Conservation (phyloP, 129 eudicot species). For the Chrysanthemum makinoi region DNA sequence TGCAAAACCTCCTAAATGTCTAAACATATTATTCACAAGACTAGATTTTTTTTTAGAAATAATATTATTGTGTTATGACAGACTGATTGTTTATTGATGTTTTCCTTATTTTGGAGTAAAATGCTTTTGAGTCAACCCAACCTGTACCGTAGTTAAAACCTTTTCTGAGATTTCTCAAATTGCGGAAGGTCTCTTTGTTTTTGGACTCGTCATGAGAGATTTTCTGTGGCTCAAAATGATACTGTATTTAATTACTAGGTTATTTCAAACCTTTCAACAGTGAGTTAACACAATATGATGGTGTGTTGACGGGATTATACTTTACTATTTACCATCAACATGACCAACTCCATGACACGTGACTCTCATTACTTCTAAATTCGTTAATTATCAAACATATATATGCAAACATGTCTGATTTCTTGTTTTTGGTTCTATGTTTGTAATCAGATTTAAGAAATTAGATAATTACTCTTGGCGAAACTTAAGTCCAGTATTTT, state of each 20-base stretch:
- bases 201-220: no score
- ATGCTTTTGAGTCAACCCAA: not conserved
- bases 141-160: not conserved
- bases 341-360: no score
- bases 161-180: no score
- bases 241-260: no score
- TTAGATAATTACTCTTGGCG: no score
- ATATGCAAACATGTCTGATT: slow-evolving; percentile 5
- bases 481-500: not conserved
- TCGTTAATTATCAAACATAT: slow-evolving; percentile 1
- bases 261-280: no score
- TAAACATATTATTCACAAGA: not conserved
- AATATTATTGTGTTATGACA: not conserved
- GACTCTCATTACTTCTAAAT: not conserved
- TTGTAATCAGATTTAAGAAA: no score
- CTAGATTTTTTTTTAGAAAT: not conserved
- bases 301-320: no score
- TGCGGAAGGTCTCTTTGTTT: no score
- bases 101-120: not conserved
- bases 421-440: not conserved
- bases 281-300: no score
- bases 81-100: not conserved
- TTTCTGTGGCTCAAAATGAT: no score
- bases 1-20: not conserved
- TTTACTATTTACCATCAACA: no score